Base-by-base conservation (phyloP, 192 early-diverging fungal species). In the Oehlia diaphana region DNA sequence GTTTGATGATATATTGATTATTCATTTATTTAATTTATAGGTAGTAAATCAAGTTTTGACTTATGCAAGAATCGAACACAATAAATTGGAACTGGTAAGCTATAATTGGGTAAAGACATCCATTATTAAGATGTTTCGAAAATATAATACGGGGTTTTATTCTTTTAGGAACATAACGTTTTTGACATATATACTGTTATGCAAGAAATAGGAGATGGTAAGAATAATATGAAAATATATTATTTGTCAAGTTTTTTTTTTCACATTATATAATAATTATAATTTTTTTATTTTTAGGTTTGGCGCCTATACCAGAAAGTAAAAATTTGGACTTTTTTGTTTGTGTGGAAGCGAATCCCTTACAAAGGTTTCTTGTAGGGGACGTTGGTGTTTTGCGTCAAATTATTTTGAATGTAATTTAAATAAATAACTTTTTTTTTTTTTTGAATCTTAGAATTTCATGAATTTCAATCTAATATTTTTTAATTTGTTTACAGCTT, bases 381-480 rank as follows among this genome's bases (percentile, higher is more conserved):
- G 68, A 70, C n/a, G 68, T 70, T 70, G 68, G 68, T 5, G 68
- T 70, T 21, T 70, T 70, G 12, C 14, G 68, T n/a, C 68, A 39
- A 42, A 70, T 70, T 42, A 70, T 70, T 39, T 70, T 70, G n/a
- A 70, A 70, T 42, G 68, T 70, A 70, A 44, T 8, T 69, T 58
- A 58, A 58, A 58, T 58, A 58, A 19, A 21, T 58, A 58, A 21
- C 16, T 58, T 4, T 69, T 37, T 37, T 35, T 19, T 69, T 16
- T 19, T 58, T 58, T 58, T 6, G 44, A 12, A 12, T 47, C 10
- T 47, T 47, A 47, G 53, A 58, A 58, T 58, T 58, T 58, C 0
- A 58, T 53, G 50, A 53, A 16, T 14, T 4, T 13, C 4, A 21
- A 21, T 7, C 2, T 69, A 35, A 37, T 16, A 35, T 37, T 35